A percentile compares a stretch with the other conserved stretches of the same genome.
Evolutionary conservation across 305 asterid genomes (phyloP).

Genomic region (Fraxinus sp.): DNA sequence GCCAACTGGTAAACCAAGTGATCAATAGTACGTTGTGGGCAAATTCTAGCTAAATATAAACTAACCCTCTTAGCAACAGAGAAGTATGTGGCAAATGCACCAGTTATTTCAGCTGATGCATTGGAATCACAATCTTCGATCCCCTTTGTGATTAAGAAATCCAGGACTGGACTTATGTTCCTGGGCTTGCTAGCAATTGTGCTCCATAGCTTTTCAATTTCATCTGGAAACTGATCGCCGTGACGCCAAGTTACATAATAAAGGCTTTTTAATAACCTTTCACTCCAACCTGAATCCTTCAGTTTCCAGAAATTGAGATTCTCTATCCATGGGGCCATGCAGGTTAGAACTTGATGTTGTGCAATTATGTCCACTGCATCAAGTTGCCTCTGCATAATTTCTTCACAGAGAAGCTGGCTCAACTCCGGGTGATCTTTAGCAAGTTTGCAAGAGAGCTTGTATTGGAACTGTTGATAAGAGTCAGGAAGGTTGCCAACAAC

Average conservation of each 20-base stretch:
- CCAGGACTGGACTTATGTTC: conserved; percentile 93
- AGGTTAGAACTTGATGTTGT: conserved; percentile 97
- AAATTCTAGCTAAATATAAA: conserved; percentile 91
- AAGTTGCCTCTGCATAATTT: conserved; percentile 98
- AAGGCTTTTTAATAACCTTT: conserved; percentile 85
- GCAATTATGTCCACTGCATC: conserved; percentile 99
- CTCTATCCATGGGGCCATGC: conserved; percentile 99
- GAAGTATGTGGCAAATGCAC: conserved; percentile 98
- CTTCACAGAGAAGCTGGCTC: conserved; percentile 99
- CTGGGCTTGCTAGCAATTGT: conserved; percentile 97
- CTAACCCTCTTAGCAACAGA: conserved; percentile 98
- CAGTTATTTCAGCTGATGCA: conserved; percentile 99
- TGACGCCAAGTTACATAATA: conserved; percentile 98
- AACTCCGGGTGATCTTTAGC: conserved; percentile 98
- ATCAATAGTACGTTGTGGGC: conserved; percentile 98
- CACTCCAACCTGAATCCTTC: conserved; percentile 98
- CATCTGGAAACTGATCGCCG: conserved; percentile 99
- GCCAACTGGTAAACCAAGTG: conserved; percentile 99
- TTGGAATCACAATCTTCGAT: conserved; percentile 99
- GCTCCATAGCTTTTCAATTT: conserved; percentile 99
- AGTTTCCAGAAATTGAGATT: conserved; percentile 98
- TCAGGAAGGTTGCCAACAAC: conserved; percentile 99
- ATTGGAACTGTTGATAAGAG: conserved; percentile 97
- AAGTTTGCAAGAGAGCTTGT: conserved; percentile 98
- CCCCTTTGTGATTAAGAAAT: conserved; percentile 95